Percentiles rank a stretch among this genome's conserved stretches.
These are phyloP conservation scores for Paramecium sonneborni DNA, from an alignment of 73 alveolate species.

Conservation along the genomic window DNA sequence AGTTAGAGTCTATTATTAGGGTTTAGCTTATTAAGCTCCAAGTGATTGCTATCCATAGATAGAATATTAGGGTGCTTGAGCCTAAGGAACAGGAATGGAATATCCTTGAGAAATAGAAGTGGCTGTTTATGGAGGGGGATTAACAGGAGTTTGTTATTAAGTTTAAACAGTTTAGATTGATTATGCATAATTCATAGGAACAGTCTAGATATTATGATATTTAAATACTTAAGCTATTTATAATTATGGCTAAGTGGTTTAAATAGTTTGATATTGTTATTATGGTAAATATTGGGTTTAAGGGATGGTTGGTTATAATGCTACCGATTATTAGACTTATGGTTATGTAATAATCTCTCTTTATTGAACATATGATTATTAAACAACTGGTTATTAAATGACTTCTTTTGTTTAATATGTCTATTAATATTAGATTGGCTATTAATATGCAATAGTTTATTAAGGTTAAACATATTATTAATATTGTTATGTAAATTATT, in stretches of 20 bases:
- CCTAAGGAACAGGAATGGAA: not conserved
- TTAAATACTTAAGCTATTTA: not conserved
- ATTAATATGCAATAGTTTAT: not conserved
- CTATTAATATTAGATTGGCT: not conserved
- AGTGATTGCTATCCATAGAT: not conserved
- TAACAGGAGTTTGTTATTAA: not conserved
- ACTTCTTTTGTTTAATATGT: not conserved
- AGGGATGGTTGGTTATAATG: constrained; percentile 17
- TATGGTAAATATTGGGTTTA: not conserved
- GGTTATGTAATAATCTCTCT: not conserved
- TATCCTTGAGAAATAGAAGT: not conserved
- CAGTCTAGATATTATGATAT: not conserved
- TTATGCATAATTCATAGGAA: not conserved
- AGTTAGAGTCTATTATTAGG: not conserved
- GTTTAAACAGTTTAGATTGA: not conserved
- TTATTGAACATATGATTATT: constrained; percentile 7
- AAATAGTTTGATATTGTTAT: not conserved
- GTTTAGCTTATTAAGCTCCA: not conserved
- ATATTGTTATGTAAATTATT: not conserved
- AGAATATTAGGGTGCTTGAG: not conserved
- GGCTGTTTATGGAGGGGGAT: not conserved
- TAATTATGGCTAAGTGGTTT: not conserved
- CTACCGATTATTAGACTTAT: not conserved
- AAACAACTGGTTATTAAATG: not conserved
- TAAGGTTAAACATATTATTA: not conserved